Evolutionary conservation across 257 asterid genomes (phyloP), one percentile per base, ranked within the genome.

Genomic region (Ehretia macrophylla): DNA sequence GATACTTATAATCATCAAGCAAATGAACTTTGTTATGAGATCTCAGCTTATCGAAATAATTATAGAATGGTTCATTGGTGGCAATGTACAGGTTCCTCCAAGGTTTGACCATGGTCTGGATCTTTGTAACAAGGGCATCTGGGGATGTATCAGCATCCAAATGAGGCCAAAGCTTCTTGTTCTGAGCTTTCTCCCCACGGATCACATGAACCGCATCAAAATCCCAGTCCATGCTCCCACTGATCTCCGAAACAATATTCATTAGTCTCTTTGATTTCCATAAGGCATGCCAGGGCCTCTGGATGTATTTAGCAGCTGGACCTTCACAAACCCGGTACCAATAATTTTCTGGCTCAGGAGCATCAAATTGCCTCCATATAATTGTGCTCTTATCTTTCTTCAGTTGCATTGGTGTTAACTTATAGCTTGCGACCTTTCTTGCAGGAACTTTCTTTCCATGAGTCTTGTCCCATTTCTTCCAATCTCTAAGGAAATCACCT

Each of bases 201-300:
- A 92, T 84, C 18, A 92, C 96, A 50, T 92, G 99, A 32, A 83
- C 94, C 5, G 97, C 95, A 62, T 92, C 97, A 14, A 73, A 92
- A 76, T 92, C 99, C 99, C 99, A 92, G 64, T 92, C 99, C 99
- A 92, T 86, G 56, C 86, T 83, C 68, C 97, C 99, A 22, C 99
- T 92, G 19, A 92, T 92, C 10, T 64, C 99, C 1, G 99, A 67
- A 14, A 92, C 97, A 60, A 93, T 89, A 54, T 88, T 93, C 96
- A 89, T 93, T 21, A 93, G 58, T 58, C 97, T 70, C 77, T 93
- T 93, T 12, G 97, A 89, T 75, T 93, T 93, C 99, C 96, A 93
- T n/a, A 93, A 71, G 0, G 89, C 77, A 8, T 69, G 70, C 97
- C 99, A 93, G 0, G 97, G 97, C 73, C 99, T 75, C 72, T 89